Evolutionary conservation across 2,329 filamentous ascomycete genomes (phyloP), one percentile per base, ranked within the genome.

Genomic region (Colletotrichum viniferum): DNA sequence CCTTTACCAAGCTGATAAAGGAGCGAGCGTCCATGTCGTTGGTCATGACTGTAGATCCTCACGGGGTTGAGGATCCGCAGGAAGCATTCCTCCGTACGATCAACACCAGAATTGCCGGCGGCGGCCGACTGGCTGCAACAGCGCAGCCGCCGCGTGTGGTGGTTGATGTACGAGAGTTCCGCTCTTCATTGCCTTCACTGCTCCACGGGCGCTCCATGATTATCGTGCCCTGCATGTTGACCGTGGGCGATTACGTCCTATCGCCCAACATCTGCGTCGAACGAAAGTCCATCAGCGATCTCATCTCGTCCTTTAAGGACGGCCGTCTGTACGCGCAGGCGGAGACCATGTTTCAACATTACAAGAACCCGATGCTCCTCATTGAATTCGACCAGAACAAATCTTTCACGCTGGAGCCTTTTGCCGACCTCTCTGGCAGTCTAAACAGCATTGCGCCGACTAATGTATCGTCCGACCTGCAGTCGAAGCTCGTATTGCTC

Each of bases 311-410:
- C 1, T 96, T 99, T 86, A 93, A 94, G 79, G 96, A 98, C 82
- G 97, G 97, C 14, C 93, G 97, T 3, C 90, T 99, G 16, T 99
- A 95, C 87, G 95, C 92, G 79, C 97, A 99, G 87, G 94, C 94
- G 55, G 96, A 98, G 85, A 93, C 94, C 63, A 98, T 99, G 96
- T 94, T 97, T 74, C 92, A 95, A 82, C 93, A 98, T 86, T 99
- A 99, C 90, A 94, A 94, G 81, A 92, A 86, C 78, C 94, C 96
- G 0, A 95, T 98, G 91, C 92, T 99, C 8, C 91, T 99, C 60
- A 98, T 99, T 81, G 97, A 99, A 84, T 99, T 99, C 83, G 96
- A 98, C 83, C 94, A 98, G 82, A 96, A 98, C 86, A 98, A 98
- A 84, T 96, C 95, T 5, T 99, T 99, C 84, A 98, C 96, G 1